These are phyloP conservation scores for Triticum monococcum DNA, from an alignment of 176 grass and related monocot genomes.

Conservation along the genomic window DNA sequence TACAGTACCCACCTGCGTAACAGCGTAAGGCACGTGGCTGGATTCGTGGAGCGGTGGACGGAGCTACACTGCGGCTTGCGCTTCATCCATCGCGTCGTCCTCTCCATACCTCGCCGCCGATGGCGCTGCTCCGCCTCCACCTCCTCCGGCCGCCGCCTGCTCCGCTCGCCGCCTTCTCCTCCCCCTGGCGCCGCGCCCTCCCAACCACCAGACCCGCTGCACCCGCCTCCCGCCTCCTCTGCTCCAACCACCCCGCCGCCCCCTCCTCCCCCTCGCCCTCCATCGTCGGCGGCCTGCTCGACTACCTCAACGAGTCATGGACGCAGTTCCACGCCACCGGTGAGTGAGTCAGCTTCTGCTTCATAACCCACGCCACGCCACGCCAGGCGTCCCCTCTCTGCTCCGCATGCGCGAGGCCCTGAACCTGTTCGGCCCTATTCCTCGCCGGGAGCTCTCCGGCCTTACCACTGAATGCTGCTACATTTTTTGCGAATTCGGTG, in stretches of 20 bases:
- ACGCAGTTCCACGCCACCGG: conserved; percentile 98
- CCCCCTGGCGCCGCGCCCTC: conserved; percentile 6
- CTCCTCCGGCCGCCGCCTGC: conserved; percentile 33
- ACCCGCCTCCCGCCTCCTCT: conserved; percentile 29
- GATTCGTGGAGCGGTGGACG: too few relatives aligned
- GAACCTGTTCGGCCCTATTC: conserved; percentile 2
- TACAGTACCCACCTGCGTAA: too few relatives aligned
- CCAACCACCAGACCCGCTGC: background rate
- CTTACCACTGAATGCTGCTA: background rate
- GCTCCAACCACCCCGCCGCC: conserved; percentile 4
- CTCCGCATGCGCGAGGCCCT: background rate
- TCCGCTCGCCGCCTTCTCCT: background rate
- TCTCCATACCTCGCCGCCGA: background rate
- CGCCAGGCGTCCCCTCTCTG: too few relatives aligned
- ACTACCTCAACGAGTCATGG: conserved; percentile 99
- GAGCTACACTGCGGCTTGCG: too few relatives aligned
- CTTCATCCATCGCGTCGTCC: background rate
- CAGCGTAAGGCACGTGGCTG: too few relatives aligned
- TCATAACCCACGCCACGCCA: background rate
- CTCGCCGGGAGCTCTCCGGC: background rate
- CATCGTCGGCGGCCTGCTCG: conserved; percentile 77
- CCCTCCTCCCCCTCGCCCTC: conserved; percentile 22
- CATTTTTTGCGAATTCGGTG: background rate
- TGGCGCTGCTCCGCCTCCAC: conserved; percentile 53
- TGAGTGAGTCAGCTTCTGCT: background rate